Conservation (phyloP, 1,139 yeast species). For the Saccharomyces hybrid region DNA sequence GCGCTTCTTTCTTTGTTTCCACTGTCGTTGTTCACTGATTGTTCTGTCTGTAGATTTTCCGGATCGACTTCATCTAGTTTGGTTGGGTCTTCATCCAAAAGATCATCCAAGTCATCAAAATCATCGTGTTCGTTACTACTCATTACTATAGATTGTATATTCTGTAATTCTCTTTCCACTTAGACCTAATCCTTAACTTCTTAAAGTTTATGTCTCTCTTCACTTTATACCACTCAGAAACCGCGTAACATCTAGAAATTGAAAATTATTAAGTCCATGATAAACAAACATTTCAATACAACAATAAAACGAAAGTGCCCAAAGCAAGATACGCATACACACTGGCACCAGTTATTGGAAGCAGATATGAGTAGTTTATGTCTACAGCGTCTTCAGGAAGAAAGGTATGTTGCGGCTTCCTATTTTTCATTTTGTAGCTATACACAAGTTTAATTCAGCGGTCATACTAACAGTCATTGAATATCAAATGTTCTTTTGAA, state of each 20-base stretch:
- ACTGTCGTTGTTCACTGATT: not conserved
- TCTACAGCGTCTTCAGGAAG: constrained; percentile 75
- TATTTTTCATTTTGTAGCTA: not conserved
- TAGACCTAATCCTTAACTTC: not conserved
- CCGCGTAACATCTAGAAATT: not conserved
- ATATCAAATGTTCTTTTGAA: not conserved
- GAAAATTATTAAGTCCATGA: not conserved
- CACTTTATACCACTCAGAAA: not conserved
- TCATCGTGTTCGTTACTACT: constrained; percentile 39
- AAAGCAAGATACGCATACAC: not conserved
- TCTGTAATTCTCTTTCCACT: not conserved
- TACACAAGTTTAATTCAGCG: not conserved
- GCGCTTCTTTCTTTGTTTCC: not conserved
- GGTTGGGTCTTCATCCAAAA: constrained; percentile 69
- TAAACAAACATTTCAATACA: not conserved
- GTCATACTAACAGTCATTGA: constrained; percentile 4
- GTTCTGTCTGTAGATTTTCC: not conserved
- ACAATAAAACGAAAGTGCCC: too few species aligned
- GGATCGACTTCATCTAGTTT: constrained; percentile 34
- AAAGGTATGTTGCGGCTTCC: constrained; percentile 36
- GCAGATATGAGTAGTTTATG: constrained; percentile 42
- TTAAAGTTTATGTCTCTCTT: not conserved
- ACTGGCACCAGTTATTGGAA: not conserved
- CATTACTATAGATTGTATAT: constrained; percentile 1
- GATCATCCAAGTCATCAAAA: constrained; percentile 66